These are phyloP conservation scores for Thelonectria rubi DNA, from an alignment of 2,329 filamentous ascomycete genomes.

Conservation along the genomic window DNA sequence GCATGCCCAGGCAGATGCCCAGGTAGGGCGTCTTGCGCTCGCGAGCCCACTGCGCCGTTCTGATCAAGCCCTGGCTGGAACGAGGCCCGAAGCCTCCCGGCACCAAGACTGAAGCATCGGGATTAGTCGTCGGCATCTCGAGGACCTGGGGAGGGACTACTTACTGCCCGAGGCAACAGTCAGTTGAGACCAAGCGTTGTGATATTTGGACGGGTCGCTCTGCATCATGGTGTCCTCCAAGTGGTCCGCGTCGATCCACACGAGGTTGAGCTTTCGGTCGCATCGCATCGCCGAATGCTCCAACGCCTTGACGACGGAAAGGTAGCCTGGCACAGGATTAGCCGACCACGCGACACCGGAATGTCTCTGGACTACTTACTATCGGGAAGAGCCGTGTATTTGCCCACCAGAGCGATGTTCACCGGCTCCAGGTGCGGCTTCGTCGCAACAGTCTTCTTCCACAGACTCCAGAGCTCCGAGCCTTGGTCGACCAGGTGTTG, in stretches of 20 bases:
- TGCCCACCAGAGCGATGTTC: conserved; percentile 87
- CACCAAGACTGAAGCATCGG: not conserved
- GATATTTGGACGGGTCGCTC: conserved; percentile 75
- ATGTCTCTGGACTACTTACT: no score
- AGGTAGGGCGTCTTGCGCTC: conserved; percentile 83
- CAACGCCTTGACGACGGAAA: conserved; percentile 82
- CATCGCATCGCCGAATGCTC: conserved; percentile 94
- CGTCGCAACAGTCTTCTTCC: conserved; percentile 75
- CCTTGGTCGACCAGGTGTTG: conserved; percentile 66
- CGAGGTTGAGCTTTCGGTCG: conserved; percentile 78
- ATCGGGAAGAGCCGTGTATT: conserved; percentile 87
- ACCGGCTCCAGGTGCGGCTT: conserved; percentile 74
- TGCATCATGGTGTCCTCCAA: conserved; percentile 73
- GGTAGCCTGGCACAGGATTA: conserved; percentile 64
- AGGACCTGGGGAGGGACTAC: not conserved
- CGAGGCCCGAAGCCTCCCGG: conserved; percentile 59
- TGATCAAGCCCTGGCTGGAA: conserved; percentile 82
- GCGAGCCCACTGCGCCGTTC: conserved; percentile 85
- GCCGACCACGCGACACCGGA: no score
- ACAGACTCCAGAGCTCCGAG: conserved; percentile 74
- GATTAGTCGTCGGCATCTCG: not conserved
- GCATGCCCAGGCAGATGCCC: conserved; percentile 92
- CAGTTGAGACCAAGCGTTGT: conserved; percentile 83
- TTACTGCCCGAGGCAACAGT: conserved; percentile 50
- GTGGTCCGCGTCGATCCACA: conserved; percentile 86